Evolutionary conservation across 2,329 filamentous ascomycete genomes (phyloP), one percentile per base, ranked within the genome.

Genomic region (Neonectria faginata): DNA sequence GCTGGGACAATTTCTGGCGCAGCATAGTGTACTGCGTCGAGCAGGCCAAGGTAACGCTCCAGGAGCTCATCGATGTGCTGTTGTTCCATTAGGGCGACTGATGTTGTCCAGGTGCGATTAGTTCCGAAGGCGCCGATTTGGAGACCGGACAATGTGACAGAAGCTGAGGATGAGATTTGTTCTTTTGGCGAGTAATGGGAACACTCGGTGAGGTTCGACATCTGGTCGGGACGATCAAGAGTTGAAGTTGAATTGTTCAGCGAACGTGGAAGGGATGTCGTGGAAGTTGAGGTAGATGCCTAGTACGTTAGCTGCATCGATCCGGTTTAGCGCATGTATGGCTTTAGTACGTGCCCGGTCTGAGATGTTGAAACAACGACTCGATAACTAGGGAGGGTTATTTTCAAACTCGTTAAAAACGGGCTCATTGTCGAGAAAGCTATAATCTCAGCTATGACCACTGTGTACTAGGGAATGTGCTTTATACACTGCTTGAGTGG

Each of bases 21-120:
- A 91, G 84, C 20, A 78, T 77, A 12, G 88, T 86, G 80, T 94
- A 94, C 71, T 88, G n/a, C 81, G 75, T 94, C 85, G 1, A 94
- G 80, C 1, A 91, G 83, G 58, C 75, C 66, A 10, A 95, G 86
- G 74, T 94, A 93, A 36, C 82, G 84, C 76, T 86, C 85, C 25
- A 93, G 82, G 29, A 93, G 84, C 54, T 73, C 67, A 76, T 94
- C 91, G 60, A 94, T 87, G 33, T 78, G 73, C 54, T 80, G 61
- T 47, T 78, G 77, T 29, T 71, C 70, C 71, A 73, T 73, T 55
- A 18, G 16, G 52, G 12, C 12, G 42, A 6, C 25, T 18, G 20
- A 16, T 27, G n/a, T 14, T 39, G 36, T 20, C 20, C 8, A 48
- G 25, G 42, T 5, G 14, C 7, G 25, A 25, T 14, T 18, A 12